Base-by-base conservation (phyloP, 441 rosid genomes). In the Gossypium schwendimanii region DNA sequence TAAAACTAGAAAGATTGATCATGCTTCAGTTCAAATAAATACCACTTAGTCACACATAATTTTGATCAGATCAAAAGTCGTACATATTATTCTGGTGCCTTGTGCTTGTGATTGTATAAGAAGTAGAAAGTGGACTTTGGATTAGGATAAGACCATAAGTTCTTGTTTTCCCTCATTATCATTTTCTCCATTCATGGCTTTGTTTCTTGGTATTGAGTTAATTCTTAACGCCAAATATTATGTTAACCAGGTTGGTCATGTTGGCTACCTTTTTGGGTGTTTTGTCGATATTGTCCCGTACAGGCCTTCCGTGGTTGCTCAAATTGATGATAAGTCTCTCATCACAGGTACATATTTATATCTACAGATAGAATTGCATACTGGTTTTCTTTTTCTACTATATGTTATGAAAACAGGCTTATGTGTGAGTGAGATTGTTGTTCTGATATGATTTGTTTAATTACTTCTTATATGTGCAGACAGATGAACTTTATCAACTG, bases 291-390 rank as follows among this genome's bases (percentile, higher is more conserved):
- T 76, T 92, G 31, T 88, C 93, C 39, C 94, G 88, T 58, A 91
- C 96, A 57, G 89, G 99, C 84, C 92, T 94, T 49, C 99, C 99
- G n/a, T 94, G 99, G 99, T 89, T 88, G 81, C 86, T 94, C 75
- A 92, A 89, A 83, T 94, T 94, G 73, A 94, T 94, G 97, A 91
- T 89, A 81, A 92, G 91, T 80, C 82, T 94, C 72, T 94, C 98
- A 69, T 90, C 97, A 61, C 97, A 92, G 88, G 98, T 89, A 78
- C 33, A 3, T 15, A 28, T 54, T 70, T 65, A 24, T 1, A 52
- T 15, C 45, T 68, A 59, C 60, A 0, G 45, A 68, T 10, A 17
- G 6, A 68, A 68, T 26, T 31, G 39, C 71, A 50, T 50, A 7
- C 45, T 68, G 44, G 18, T 26, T 28, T 50, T 36, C 41, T 36